These are phyloP conservation scores for Chalciporus sp. DNA, from an alignment of 1,284 basidiomycete species.

Conservation along the genomic window DNA sequence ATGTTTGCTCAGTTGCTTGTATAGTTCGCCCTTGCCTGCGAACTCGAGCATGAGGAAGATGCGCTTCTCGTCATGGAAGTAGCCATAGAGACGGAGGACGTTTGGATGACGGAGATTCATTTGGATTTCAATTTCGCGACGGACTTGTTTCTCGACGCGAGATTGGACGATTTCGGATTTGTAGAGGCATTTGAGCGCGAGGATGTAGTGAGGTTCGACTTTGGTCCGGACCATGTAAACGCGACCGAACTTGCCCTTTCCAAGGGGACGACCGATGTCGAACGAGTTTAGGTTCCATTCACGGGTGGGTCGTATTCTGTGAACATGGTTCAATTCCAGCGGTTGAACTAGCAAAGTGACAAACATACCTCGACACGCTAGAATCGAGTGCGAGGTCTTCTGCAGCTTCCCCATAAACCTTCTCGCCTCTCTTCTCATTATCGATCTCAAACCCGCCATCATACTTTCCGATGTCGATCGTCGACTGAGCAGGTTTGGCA, in stretches of 20 bases:
- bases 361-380: slow-evolving; percentile 61
- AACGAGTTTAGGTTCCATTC: slow-evolving; percentile 88
- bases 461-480: slow-evolving; percentile 80
- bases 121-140: slow-evolving; percentile 98
- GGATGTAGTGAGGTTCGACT: slow-evolving; percentile 84
- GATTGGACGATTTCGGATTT: slow-evolving; percentile 93
- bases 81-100: slow-evolving; percentile 92
- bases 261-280: slow-evolving; percentile 93
- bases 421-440: slow-evolving; percentile 63
- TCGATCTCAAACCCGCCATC: slow-evolving; percentile 87
- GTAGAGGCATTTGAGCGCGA: slow-evolving; percentile 97
- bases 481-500: slow-evolving; percentile 17
- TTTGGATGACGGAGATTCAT: slow-evolving; percentile 97
- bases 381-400: slow-evolving; percentile 79
- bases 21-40: slow-evolving; percentile 93
- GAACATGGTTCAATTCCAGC: slow-evolving; percentile 9
- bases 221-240: slow-evolving; percentile 99
- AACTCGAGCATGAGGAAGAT: slow-evolving; percentile 98
- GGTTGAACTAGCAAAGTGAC: not conserved
- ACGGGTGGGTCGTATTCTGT: slow-evolving; percentile 67
- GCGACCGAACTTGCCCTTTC: slow-evolving; percentile 98
- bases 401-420: slow-evolving; percentile 72
- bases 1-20: slow-evolving; percentile 89
- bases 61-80: slow-evolving; percentile 98
- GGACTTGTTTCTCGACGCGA: slow-evolving; percentile 90